Conservation (phyloP, 192 early-diverging fungal genomes). For the Backusella psychrophila region DNA sequence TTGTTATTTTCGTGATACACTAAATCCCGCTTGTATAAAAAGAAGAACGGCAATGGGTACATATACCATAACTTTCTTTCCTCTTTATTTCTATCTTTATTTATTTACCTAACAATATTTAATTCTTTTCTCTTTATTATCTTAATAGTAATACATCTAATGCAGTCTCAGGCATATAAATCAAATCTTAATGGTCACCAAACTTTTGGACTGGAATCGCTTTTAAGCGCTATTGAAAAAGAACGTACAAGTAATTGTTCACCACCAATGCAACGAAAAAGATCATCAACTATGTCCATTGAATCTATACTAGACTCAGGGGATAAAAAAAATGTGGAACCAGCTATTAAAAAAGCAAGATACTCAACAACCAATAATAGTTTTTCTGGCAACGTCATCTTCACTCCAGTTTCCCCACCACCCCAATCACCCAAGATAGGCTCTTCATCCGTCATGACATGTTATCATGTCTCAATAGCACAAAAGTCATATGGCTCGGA, state of each 20-base stretch:
- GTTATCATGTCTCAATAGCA: conserved; percentile 78
- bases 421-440: background rate
- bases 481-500: conserved; percentile 96
- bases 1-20: conserved; percentile 17
- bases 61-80: background rate
- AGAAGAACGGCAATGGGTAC: background rate
- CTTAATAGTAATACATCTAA: background rate
- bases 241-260: background rate
- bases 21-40: background rate
- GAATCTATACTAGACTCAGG: conserved; percentile 23
- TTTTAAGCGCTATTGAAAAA: conserved; percentile 29
- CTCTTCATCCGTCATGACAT: conserved; percentile 69
- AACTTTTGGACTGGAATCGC: conserved; percentile 22
- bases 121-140: background rate
- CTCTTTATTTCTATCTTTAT: background rate
- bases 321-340: background rate
- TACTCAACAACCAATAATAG: background rate
- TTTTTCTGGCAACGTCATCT: background rate
- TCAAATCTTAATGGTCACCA: conserved; percentile 14
- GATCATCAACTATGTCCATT: conserved; percentile 28
- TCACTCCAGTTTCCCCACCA: background rate
- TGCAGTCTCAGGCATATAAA: background rate
- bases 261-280: conserved; percentile 5
- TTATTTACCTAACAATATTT: background rate
- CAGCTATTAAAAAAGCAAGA: background rate